These are phyloP conservation scores for Tagetes erecta DNA, from an alignment of 129 eudicot genomes.

Conservation along the genomic window DNA sequence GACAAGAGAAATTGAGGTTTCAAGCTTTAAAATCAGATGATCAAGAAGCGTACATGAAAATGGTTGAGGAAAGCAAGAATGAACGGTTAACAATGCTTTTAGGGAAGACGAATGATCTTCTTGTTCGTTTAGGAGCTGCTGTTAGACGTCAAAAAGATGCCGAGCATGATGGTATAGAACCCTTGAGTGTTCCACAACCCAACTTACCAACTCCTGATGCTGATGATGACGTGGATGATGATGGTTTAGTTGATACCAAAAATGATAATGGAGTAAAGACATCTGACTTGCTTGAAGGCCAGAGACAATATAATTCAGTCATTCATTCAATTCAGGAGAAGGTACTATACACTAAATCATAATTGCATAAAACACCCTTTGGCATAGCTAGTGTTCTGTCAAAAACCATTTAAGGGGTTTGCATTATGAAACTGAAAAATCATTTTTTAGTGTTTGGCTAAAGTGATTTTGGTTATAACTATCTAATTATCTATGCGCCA, in stretches of 20 bases:
- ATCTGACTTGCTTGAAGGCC: slow-evolving; percentile 92
- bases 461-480: background rate
- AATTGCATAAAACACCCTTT: background rate
- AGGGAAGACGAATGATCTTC: slow-evolving; percentile 93
- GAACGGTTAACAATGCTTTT: slow-evolving; percentile 93
- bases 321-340: slow-evolving; percentile 96
- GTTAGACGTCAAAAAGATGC: slow-evolving; percentile 97
- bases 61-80: slow-evolving; percentile 99
- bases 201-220: slow-evolving; percentile 46
- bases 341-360: slow-evolving; percentile 42
- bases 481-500: background rate
- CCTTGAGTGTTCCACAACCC: slow-evolving; percentile 58
- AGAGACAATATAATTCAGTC: slow-evolving; percentile 86
- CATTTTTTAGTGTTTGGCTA: background rate
- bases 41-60: slow-evolving; percentile 99
- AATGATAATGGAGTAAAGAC: slow-evolving; percentile 48
- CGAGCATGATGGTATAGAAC: slow-evolving; percentile 78
- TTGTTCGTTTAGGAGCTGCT: slow-evolving; percentile 97
- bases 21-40: slow-evolving; percentile 95
- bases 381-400: background rate
- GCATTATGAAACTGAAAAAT: slow-evolving; percentile 11
- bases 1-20: slow-evolving; percentile 91
- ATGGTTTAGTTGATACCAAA: slow-evolving; percentile 43
- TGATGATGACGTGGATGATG: slow-evolving; percentile 53
- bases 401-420: background rate